These are phyloP conservation scores for Oligophagozyma castellii DNA, from an alignment of 1,139 yeast species.

Conservation along the genomic window DNA sequence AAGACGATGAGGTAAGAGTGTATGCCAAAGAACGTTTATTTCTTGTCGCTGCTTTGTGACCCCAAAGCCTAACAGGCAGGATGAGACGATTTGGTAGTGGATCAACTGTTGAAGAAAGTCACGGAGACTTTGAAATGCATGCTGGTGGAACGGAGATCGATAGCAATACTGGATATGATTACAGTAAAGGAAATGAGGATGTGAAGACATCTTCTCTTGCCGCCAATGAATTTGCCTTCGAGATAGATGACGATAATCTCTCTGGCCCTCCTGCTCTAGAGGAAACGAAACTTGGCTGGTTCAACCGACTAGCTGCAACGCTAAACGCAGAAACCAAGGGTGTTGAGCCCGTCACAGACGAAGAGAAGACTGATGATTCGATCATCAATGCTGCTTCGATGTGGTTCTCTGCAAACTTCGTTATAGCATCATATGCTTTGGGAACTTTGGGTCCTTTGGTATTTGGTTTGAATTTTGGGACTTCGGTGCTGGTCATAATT, in stretches of 20 bases:
- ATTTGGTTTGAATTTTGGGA: constrained; percentile 47
- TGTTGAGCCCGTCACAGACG: constrained; percentile 33
- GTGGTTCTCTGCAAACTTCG: constrained; percentile 90
- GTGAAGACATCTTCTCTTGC: constrained; percentile 1
- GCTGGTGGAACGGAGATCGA: too few species aligned
- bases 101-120: too few species aligned
- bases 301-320: constrained; percentile 25
- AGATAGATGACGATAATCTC: constrained; percentile 1
- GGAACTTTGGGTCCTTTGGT: constrained; percentile 61
- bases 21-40: too few species aligned
- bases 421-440: constrained; percentile 66
- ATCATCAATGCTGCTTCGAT: constrained; percentile 62
- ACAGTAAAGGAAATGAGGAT: not conserved
- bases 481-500: constrained; percentile 45
- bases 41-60: too few species aligned
- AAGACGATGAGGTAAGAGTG: too few species aligned
- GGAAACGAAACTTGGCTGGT: constrained; percentile 10
- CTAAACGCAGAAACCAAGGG: constrained; percentile 35
- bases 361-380: constrained; percentile 37
- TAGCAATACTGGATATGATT: too few species aligned
- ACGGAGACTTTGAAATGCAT: too few species aligned
- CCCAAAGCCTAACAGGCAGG: too few species aligned
- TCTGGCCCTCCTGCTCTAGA: constrained; percentile 1
- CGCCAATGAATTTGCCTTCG: constrained; percentile 1
- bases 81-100: too few species aligned